Conservation (phyloP, 2,329 filamentous ascomycete species). For the Colletotrichum ledebouriae region DNA sequence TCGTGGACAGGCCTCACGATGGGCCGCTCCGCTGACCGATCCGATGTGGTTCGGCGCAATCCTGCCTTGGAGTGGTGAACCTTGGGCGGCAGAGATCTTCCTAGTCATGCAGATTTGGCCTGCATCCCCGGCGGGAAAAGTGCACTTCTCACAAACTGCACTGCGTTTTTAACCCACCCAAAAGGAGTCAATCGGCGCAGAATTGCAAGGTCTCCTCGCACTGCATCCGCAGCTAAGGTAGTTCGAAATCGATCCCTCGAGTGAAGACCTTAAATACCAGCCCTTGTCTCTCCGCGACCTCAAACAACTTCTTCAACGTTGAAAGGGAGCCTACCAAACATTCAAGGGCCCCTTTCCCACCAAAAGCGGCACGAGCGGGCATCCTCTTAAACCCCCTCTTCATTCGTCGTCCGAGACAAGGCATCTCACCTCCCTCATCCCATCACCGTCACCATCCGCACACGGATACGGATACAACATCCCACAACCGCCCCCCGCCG, state of each 20-base stretch:
- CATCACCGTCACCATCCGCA: neutral
- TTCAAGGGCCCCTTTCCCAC: neutral
- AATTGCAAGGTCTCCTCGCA: neutral
- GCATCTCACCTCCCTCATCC: neutral
- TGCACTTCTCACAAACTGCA: neutral
- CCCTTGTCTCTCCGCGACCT: conserved; percentile 6
- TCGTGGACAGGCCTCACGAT: neutral
- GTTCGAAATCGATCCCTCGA: neutral
- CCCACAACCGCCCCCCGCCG: neutral
- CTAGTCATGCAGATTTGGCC: conserved; percentile 1
- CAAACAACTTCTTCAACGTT: conserved; percentile 19
- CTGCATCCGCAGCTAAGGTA: neutral
- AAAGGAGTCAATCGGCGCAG: neutral
- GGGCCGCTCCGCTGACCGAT: neutral
- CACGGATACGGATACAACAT: neutral
- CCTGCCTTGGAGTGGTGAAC: neutral
- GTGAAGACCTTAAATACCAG: no score
- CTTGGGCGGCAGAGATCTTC: neutral
- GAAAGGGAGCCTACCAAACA: neutral
- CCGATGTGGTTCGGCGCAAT: no score
- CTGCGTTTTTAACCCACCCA: conserved; percentile 18
- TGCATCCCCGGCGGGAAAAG: conserved; percentile 14
- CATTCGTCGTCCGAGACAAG: neutral
- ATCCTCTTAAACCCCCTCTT: conserved; percentile 7
- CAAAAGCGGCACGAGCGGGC: conserved; percentile 14